phyloP scores from a whole-genome alignment of 2,329 filamentous ascomycete species.

The Leptographium procerum region DNA sequence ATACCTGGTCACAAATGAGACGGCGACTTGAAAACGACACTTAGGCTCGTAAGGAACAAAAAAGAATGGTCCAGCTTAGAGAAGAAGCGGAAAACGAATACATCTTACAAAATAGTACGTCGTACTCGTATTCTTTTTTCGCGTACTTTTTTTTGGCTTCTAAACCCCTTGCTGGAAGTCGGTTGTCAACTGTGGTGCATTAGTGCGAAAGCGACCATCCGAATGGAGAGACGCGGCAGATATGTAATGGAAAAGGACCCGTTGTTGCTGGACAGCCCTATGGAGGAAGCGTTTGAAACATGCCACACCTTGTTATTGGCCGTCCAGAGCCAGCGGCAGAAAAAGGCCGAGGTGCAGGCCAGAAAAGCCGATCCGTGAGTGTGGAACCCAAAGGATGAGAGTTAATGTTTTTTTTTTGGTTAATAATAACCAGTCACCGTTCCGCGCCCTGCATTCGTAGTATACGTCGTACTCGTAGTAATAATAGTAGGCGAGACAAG shows the following conservation, averaged over 20 bases:
- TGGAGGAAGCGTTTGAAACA: background rate
- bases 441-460: too few species aligned
- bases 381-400: too few species aligned
- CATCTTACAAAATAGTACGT: too few species aligned
- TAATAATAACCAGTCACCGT: too few species aligned
- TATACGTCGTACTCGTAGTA: too few species aligned
- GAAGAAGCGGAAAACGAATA: too few species aligned
- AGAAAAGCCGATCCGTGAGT: too few species aligned
- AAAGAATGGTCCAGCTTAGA: too few species aligned
- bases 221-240: background rate
- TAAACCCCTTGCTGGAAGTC: background rate
- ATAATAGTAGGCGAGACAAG: too few species aligned
- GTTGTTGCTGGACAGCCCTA: background rate
- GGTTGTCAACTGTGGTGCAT: background rate
- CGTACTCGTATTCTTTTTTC: background rate
- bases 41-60: too few species aligned
- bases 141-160: background rate
- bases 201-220: background rate
- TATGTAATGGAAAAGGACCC: background rate
- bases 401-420: too few species aligned
- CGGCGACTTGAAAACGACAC: background rate
- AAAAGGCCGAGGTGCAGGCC: background rate
- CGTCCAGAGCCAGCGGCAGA: background rate
- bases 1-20: background rate
- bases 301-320: background rate